Evolutionary conservation across 2,329 filamentous ascomycete species (phyloP).

Genomic region (Hypoxylon sp.): DNA sequence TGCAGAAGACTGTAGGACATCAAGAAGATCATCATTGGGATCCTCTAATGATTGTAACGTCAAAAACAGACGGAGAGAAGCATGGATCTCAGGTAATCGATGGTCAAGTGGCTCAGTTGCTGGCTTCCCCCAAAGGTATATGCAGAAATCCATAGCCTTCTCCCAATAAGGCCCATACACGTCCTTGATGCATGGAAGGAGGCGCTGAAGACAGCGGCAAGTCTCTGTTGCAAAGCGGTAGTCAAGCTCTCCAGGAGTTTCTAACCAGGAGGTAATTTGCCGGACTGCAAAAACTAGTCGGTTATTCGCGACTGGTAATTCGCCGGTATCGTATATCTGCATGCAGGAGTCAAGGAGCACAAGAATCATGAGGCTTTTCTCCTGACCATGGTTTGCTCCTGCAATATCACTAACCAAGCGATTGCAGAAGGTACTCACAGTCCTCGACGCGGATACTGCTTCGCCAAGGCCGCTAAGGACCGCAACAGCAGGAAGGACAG

Average conservation of each 20-base stretch:
- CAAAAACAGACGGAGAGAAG: constrained; percentile 79
- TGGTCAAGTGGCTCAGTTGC: constrained; percentile 60
- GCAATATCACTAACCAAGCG: constrained; percentile 73
- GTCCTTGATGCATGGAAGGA: constrained; percentile 82
- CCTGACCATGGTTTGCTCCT: constrained; percentile 60
- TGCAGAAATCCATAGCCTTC: constrained; percentile 71
- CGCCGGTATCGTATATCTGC: constrained; percentile 65
- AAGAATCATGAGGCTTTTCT: constrained; percentile 64
- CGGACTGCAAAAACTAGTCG: constrained; percentile 86
- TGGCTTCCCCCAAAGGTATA: constrained; percentile 69
- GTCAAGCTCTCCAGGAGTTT: constrained; percentile 63
- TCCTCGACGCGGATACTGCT: constrained; percentile 63
- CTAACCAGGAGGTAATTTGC: constrained; percentile 80
- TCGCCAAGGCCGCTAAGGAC: constrained; percentile 68
- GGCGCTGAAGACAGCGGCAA: constrained; percentile 69
- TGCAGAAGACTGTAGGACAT: constrained; percentile 76
- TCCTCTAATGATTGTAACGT: constrained; percentile 76
- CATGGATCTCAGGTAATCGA: constrained; percentile 75
- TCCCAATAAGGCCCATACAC: constrained; percentile 94
- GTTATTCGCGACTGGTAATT: constrained; percentile 73
- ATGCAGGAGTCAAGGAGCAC: constrained; percentile 69
- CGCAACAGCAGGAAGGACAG: constrained; percentile 65
- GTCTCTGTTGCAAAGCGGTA: constrained; percentile 64
- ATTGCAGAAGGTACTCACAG: constrained; percentile 69
- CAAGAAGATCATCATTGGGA: constrained; percentile 87